Base-by-base conservation (phyloP, 352 stramenopile species). In the Blastocystis sp. region DNA sequence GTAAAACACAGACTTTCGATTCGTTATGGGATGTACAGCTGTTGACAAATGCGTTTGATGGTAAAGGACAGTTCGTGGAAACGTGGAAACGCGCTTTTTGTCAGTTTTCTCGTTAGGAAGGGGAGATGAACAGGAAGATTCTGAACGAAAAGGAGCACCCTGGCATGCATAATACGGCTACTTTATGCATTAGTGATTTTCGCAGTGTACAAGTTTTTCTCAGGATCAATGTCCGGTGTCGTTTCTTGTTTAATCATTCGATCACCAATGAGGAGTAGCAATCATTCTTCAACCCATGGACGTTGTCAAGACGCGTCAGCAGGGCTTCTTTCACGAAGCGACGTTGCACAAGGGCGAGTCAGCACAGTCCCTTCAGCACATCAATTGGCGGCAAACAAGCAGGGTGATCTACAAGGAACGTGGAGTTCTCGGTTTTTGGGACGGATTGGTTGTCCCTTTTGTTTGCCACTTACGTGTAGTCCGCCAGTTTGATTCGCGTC, bases 171-270 rank as follows among this genome's bases (percentile, higher is more conserved):
- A 28, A 19, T n/a, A 14, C 19, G 9, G 38, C 3, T n/a, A 21
- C 7, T 43, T 81, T 45, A 60, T 52, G 34, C n/a, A 28, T 21
- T 78, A 87, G 77, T 87, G 2, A 38, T 87, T 6, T 77, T 65
- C 21, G 62, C 52, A 21, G 65, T 87, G 21, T 87, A 87, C 65
- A 87, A 87, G 62, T 87, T 87, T n/a, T 87, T 87, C 45, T 87
- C 77, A n/a, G 77, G 62, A 34, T 87, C 77, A 52, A 38, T 57
- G n/a, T 87, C 77, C 4, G 77, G 77, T 54, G 62, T 74, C 11
- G 59, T 87, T 34, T 48, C 77, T 11, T 48, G 77, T 87, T 28
- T 3, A 38, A 17, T 71, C 28, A 6, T n/a, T 2, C 17, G 9
- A 76, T 21, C 1, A 38, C 6, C 52, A 42, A 62, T 3, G 43